A percentile compares a stretch with the other conserved stretches of the same genome.
Evolutionary conservation across 768 basidiomycete species (phyloP).

Genomic region (Tricholoma terreum): DNA sequence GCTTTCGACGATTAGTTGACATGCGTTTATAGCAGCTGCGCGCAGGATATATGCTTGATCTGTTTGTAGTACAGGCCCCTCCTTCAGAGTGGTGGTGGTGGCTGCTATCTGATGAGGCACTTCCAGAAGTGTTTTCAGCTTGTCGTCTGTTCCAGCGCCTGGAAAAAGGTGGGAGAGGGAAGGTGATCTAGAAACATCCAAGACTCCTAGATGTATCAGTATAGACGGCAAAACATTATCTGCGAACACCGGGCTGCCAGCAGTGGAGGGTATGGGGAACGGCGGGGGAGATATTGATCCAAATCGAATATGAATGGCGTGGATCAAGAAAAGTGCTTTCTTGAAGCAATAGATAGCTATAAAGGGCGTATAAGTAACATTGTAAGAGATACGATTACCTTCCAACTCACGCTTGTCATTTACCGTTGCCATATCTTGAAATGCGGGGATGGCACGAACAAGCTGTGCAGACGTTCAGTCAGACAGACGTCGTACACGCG

Average conservation of each 20-base stretch:
- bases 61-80: slow-evolving; percentile 51
- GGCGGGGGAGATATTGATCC: slow-evolving; percentile 47
- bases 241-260: slow-evolving; percentile 61
- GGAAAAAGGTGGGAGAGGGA: slow-evolving; percentile 49
- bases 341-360: slow-evolving; percentile 87
- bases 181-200: slow-evolving; percentile 57
- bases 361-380: not conserved
- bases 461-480: slow-evolving; percentile 44
- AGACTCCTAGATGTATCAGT: slow-evolving; percentile 70
- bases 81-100: slow-evolving; percentile 22
- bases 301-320: slow-evolving; percentile 68
- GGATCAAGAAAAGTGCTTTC: slow-evolving; percentile 81
- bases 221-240: slow-evolving; percentile 87
- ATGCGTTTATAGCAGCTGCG: slow-evolving; percentile 77
- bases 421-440: slow-evolving; percentile 72
- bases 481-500: not conserved
- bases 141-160: slow-evolving; percentile 35
- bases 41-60: slow-evolving; percentile 72
- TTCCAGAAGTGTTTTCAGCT: slow-evolving; percentile 39
- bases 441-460: slow-evolving; percentile 74
- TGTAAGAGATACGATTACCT: not conserved
- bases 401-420: slow-evolving; percentile 54
- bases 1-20: slow-evolving; percentile 60
- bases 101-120: slow-evolving; percentile 9
- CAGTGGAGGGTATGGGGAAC: slow-evolving; percentile 62